Evolutionary conservation across 1,284 basidiomycete genomes (phyloP).

Genomic region (Papiliotrema terrestris): DNA sequence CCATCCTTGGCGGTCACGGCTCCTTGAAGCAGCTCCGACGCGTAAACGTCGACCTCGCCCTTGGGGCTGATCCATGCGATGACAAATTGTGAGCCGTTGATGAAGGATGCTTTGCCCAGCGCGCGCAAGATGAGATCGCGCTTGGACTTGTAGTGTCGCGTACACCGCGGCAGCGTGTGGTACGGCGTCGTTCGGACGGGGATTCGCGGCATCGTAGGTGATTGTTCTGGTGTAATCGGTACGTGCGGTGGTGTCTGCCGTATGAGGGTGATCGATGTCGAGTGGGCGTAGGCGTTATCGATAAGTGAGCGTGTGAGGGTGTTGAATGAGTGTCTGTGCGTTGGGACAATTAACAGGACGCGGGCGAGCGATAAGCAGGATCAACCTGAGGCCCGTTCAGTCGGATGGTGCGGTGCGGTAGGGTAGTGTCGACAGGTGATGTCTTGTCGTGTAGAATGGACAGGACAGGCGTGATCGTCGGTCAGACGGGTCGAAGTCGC

Average conservation of each 20-base stretch:
- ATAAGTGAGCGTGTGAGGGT: too few relatives aligned
- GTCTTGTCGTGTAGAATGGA: too few relatives aligned
- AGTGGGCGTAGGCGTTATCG: too few relatives aligned
- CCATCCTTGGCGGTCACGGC: conserved; percentile 35
- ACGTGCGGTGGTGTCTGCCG: too few relatives aligned
- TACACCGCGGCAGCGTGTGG: conserved; percentile 52
- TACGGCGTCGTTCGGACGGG: conserved; percentile 55
- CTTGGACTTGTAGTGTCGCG: conserved; percentile 55
- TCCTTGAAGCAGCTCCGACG: conserved; percentile 48
- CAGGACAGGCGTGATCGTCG: too few relatives aligned
- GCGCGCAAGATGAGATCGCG: conserved; percentile 54
- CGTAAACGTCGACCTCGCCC: conserved; percentile 55
- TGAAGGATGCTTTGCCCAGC: conserved; percentile 52
- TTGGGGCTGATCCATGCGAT: conserved; percentile 54
- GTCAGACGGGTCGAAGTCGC: neutral
- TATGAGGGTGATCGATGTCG: too few relatives aligned
- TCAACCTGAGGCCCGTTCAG: too few relatives aligned
- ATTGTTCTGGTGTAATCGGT: too few relatives aligned
- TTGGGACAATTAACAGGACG: too few relatives aligned
- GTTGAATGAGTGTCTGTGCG: too few relatives aligned
- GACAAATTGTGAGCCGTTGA: conserved; percentile 56
- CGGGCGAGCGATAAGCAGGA: neutral
- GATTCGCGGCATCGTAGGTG: conserved; percentile 51
- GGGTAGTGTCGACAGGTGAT: too few relatives aligned
- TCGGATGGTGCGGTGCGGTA: too few relatives aligned